phyloP scores from a whole-genome alignment of 257 asterid species.

The Nicotiana otophora region DNA sequence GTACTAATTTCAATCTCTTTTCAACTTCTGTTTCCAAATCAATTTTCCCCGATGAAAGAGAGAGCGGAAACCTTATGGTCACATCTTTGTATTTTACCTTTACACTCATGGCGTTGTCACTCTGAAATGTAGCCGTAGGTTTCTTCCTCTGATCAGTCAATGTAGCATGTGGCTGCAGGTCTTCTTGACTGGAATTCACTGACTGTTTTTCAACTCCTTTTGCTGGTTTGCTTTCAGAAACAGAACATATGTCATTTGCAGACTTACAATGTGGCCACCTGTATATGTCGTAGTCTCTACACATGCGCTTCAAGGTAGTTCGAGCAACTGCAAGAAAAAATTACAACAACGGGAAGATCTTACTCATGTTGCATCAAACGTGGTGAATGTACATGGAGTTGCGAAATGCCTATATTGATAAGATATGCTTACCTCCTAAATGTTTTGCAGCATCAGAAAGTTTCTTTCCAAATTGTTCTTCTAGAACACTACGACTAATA shows the following conservation, averaged over 20 bases:
- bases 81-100: constrained; percentile 9
- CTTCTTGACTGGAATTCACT: no score
- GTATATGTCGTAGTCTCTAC: constrained; percentile 10
- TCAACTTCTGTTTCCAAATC: constrained; percentile 18
- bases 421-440: constrained; percentile 10
- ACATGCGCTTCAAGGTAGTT: constrained; percentile 23
- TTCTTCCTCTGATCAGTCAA: neutral
- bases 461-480: neutral
- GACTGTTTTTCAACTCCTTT: neutral
- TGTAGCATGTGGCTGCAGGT: neutral
- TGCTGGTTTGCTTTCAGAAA: neutral
- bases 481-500: neutral
- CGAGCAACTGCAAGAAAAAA: constrained; percentile 13
- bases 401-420: no score
- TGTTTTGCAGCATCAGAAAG: constrained; percentile 12
- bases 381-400: no score
- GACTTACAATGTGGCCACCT: constrained; percentile 22
- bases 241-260: neutral
- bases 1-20: neutral
- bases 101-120: neutral
- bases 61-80: constrained; percentile 10
- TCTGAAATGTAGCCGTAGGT: no score
- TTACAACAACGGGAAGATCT: constrained; percentile 5
- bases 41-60: neutral
- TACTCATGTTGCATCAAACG: neutral